Percentiles rank a stretch among this genome's conserved stretches.
Evolutionary conservation across 768 basidiomycete genomes (phyloP).

Genomic region (Rhizopogon roseolus): DNA sequence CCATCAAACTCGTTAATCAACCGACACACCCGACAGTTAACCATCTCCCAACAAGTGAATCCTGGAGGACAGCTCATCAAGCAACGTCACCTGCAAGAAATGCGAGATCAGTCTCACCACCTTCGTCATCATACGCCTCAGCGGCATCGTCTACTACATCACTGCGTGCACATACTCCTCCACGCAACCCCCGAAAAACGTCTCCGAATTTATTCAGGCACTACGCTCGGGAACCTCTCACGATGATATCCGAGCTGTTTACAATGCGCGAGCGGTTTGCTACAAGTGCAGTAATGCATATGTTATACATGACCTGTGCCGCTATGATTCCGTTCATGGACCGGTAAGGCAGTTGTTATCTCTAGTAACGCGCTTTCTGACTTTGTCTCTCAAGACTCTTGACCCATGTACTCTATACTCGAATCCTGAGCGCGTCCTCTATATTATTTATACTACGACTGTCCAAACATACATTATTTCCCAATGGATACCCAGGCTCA

Average conservation of each 20-base stretch:
- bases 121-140: conserved; percentile 13
- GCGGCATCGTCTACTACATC: conserved; percentile 21
- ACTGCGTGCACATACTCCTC: conserved; percentile 6
- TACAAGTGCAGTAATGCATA: conserved; percentile 39
- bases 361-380: background rate
- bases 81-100: background rate
- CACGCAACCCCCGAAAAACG: background rate
- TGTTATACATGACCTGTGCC: conserved; percentile 41
- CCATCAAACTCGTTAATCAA: conserved; percentile 64
- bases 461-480: conserved; percentile 74
- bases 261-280: conserved; percentile 44
- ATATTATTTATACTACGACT: conserved; percentile 49
- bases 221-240: conserved; percentile 39
- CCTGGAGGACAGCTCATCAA: background rate
- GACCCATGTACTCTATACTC: conserved; percentile 56
- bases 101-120: conserved; percentile 2
- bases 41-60: background rate
- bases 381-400: conserved; percentile 48
- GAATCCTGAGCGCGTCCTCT: conserved; percentile 47
- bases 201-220: conserved; percentile 12
- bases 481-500: conserved; percentile 81
- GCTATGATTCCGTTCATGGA: conserved; percentile 53
- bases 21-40: conserved; percentile 7
- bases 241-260: conserved; percentile 47
- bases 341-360: conserved; percentile 34